A percentile compares a stretch with the other conserved stretches of the same genome.
Evolutionary conservation across 352 stramenopile genomes (phyloP).

Genomic region (Phytophthora rubi): DNA sequence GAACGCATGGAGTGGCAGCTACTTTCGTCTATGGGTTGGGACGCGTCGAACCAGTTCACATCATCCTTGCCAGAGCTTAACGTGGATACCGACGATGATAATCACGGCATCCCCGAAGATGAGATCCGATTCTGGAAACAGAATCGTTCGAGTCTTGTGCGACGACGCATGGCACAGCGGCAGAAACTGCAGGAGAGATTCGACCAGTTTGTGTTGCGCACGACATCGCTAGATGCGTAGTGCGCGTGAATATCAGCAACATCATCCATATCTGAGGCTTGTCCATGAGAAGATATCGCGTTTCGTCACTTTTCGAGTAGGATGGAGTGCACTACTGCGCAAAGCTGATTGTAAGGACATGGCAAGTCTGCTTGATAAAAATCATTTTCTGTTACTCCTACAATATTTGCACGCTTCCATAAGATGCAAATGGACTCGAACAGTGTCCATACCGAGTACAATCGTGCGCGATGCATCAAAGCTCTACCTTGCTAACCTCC

Average conservation of each 20-base stretch:
- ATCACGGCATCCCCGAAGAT: conserved; percentile 83
- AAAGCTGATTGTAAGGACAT: conserved; percentile 16
- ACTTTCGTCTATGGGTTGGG: conserved; percentile 88
- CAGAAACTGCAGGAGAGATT: conserved; percentile 89
- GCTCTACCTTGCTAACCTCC: conserved; percentile 58
- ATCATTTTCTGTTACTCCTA: conserved; percentile 38
- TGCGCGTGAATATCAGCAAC: conserved; percentile 22
- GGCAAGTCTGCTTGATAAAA: conserved; percentile 31
- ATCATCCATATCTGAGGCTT: conserved; percentile 18
- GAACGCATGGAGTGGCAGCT: conserved; percentile 79
- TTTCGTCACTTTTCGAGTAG: not conserved
- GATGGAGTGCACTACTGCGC: conserved; percentile 1
- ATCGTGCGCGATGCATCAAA: conserved; percentile 35
- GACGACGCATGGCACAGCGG: conserved; percentile 78
- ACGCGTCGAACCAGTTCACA: conserved; percentile 62
- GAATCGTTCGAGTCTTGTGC: conserved; percentile 76
- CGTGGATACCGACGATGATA: conserved; percentile 78
- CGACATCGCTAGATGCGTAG: conserved; percentile 51
- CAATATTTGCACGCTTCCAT: conserved; percentile 21
- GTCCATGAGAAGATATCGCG: conserved; percentile 1
- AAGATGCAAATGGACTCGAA: not conserved
- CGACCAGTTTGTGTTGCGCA: conserved; percentile 82
- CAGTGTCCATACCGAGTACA: conserved; percentile 1
- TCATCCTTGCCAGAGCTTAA: conserved; percentile 74
- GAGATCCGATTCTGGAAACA: conserved; percentile 90